Evolutionary conservation across 73 alveolate species (phyloP), one percentile per base, ranked within the genome.

Genomic region (Stentor roeselii): DNA sequence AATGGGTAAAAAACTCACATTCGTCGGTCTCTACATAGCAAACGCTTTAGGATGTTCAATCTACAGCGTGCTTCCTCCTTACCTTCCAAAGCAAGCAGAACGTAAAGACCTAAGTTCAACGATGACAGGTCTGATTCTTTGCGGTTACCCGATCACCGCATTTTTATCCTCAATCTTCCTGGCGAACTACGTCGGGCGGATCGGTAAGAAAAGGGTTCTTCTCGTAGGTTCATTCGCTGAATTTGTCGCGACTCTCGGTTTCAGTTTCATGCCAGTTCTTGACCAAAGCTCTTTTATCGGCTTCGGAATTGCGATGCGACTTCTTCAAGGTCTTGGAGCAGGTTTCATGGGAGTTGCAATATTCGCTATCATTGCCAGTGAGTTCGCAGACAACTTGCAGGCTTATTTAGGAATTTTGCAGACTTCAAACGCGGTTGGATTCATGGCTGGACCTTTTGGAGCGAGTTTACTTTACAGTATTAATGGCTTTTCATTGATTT

Each of bases 361-460:
- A 67, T 67, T 30, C 34, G 37, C 80, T 1, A n/a, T 67, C 14
- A 32, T 67, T 27, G 80, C 41, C 21, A 40, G 42, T 27, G 34
- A 32, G 50, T 67, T 27, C 41, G 42, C 80, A 0, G 41, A 67
- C 34, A 34, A 67, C 1, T 27, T 67, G 37, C 41, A 67, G 34
- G 34, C 37, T 14, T 21, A 21, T 21, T 11, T 67, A 40, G 80
- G 80, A 36, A 21, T 67, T 30, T 11, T 67, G 41, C 37, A 67
- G 14, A 67, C 41, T 0, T 15, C 50, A 30, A 30, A 27, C 1
- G 80, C 80, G 21, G 37, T 67, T 1, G 80, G 80, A 67, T 67
- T 67, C 34, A 67, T 67, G 80, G n/a, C 37, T 27, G 80, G 80
- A 36, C 80, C 80, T 67, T n/a, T 67, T 21, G n/a, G n/a, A 21